Percentiles rank a stretch among this genome's conserved stretches.
Conservation (phyloP, 495 filamentous ascomycete genomes). For the Penicillium atrosanguineum region DNA sequence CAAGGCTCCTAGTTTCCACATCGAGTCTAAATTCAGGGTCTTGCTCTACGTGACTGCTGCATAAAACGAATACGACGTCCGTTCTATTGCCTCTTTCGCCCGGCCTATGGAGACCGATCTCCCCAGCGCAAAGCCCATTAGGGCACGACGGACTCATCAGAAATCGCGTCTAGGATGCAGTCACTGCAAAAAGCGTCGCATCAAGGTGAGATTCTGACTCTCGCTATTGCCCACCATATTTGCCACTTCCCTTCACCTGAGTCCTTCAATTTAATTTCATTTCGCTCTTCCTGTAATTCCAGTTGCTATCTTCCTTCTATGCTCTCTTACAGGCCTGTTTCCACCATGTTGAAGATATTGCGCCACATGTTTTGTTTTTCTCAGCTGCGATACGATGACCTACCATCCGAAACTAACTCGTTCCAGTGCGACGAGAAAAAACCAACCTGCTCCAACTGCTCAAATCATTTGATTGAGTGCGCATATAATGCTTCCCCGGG, state of each 20-base stretch:
- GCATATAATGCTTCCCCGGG: conserved; percentile 6
- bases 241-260: too few species aligned
- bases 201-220: conserved; percentile 26
- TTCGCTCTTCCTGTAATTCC: background rate
- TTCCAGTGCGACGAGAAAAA: conserved; percentile 38
- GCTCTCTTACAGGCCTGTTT: background rate
- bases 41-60: background rate
- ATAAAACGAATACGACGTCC: conserved; percentile 17
- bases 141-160: conserved; percentile 27
- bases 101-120: conserved; percentile 6
- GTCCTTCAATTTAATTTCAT: background rate
- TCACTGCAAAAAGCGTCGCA: conserved; percentile 35
- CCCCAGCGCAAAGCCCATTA: conserved; percentile 1
- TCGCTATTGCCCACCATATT: too few species aligned
- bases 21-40: background rate
- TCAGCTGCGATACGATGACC: background rate
- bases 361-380: background rate
- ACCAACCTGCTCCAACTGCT: conserved; percentile 31
- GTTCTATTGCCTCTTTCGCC: background rate
- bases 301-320: background rate
- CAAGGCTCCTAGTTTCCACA: background rate
- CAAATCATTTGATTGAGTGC: conserved; percentile 28
- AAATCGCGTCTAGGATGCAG: conserved; percentile 35
- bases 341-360: conserved; percentile 3
- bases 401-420: background rate